Conservation (phyloP, 768 basidiomycete species). For the Clathrus columnatus region DNA sequence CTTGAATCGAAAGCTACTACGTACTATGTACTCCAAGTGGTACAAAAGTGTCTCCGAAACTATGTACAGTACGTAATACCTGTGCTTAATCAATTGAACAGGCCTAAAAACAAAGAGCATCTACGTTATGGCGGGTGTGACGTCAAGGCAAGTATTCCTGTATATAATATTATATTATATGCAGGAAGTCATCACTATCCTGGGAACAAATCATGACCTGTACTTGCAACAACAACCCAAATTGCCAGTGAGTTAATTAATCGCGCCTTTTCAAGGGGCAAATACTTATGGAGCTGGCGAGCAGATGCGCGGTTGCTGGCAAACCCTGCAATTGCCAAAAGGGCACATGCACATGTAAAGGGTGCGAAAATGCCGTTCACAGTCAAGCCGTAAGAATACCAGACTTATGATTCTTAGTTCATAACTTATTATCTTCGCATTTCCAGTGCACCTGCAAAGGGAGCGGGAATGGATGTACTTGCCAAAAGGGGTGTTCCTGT, state of each 20-base stretch:
- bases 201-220: slow-evolving; percentile 9
- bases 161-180: not conserved
- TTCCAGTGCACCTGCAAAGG: slow-evolving; percentile 10
- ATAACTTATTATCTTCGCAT: not conserved
- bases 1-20: too few species aligned
- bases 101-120: too few species aligned
- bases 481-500: slow-evolving; percentile 1
- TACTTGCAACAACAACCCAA: slow-evolving; percentile 5
- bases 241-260: slow-evolving; percentile 11
- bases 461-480: slow-evolving; percentile 1
- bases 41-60: too few species aligned
- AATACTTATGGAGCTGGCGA: not conserved
- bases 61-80: too few species aligned
- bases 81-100: too few species aligned
- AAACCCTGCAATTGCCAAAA: slow-evolving; percentile 5
- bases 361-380: slow-evolving; percentile 7
- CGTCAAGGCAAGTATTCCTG: not conserved
- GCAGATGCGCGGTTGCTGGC: slow-evolving; percentile 4
- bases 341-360: slow-evolving; percentile 7
- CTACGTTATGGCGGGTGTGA: too few species aligned
- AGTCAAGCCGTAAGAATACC: not conserved
- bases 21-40: too few species aligned
- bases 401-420: not conserved
- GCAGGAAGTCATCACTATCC: not conserved
- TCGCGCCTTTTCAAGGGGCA: too few species aligned